Base-by-base conservation (phyloP, 2,329 filamentous ascomycete genomes). In the Dendryphion nanum region DNA sequence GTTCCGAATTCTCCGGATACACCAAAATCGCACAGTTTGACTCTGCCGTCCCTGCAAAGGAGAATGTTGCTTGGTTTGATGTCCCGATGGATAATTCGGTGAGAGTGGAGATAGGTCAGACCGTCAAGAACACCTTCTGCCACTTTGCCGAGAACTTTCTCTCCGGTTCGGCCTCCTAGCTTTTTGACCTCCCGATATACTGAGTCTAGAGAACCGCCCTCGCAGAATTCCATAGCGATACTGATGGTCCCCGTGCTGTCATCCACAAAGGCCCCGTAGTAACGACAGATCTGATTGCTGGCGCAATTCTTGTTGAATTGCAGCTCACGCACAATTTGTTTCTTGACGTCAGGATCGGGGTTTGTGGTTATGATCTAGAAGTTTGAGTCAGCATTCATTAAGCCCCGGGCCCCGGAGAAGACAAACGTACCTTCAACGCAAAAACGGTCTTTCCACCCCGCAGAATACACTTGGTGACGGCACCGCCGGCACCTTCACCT, bases 11-110 rank as follows among this genome's bases (percentile, higher is more conserved):
- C 93, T 50, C 93, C 93, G 42, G 87, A 95, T 33, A 98, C 93
- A 54, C 93, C 93, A 64, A 98, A 98, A 70, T 98, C 93, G 71
- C 93, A 98, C 13, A 98, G 81, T 71, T 98, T 98, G 50, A 98
- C 91, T 55, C 95, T 86, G 21, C 93, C 93, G 30, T 64, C 61
- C 44, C 91, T 85, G 63, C 89, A 95, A 19, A 98, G 78, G 16
- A 98, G 77, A 53, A 98, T 97, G 65, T 98, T 98, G 46, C 87
- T 94, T 1, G 93, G 93, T 68, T 98, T 98, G 74, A 98, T 98
- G 63, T 98, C 93, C 70, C 93, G 84, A 68, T 98, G 93, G 56
- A 98, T 97, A 67, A 98, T 98, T 67, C 95, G 93, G 62, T 91
- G 86, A 56, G 85, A 85, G 72, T 97, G 89, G 6, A 98, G 81